Evolutionary conservation across 129 eudicot species (phyloP), one percentile per base, ranked within the genome.

Genomic region (Arctium minus): DNA sequence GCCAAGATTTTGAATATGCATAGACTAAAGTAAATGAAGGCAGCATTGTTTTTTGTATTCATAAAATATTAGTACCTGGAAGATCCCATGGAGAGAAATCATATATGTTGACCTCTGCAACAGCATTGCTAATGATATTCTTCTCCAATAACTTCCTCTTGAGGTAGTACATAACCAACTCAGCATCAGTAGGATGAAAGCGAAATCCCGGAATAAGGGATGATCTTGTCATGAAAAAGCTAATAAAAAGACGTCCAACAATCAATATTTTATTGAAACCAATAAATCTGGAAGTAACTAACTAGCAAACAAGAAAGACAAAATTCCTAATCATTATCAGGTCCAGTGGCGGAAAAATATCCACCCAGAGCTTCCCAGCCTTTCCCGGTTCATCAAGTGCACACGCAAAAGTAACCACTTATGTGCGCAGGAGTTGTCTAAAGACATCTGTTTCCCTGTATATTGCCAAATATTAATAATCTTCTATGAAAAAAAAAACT

Each of bases 51-150:
- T 32, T 15, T 9, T 22, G 30, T 31, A 74, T 6, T 74, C 30
- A 18, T 13, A 7, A 36, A 37, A 60, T 60, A 76, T 3, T 10
- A 39, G 69, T 87, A 93, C 97, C 98, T 88, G 91, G 94, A 27
- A 93, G 98, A 82, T 93, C 98, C 97, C 97, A 89, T 0, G 98
- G 98, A 87, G 83, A 35, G 78, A 64, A 93, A 39, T 88, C 86
- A 32, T 93, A 93, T 0, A 93, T 89, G 75, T 93, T 89, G 74
- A 93, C 88, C 46, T 93, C 98, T 10, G 94, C 70, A 74, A 93
- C 80, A 35, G 92, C 94, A 50, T 93, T 85, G 70, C 33, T 77
- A 17, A 17, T 79, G 6, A 89, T 78, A 78, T 86, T 93, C 77
- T 87, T 93, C 27, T 93, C 92, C 85, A 79, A 38, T 22, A 90